A percentile compares a stretch with the other conserved stretches of the same genome.
Evolutionary conservation across 345 rosid genomes (phyloP).

Genomic region (Acer campestre): DNA sequence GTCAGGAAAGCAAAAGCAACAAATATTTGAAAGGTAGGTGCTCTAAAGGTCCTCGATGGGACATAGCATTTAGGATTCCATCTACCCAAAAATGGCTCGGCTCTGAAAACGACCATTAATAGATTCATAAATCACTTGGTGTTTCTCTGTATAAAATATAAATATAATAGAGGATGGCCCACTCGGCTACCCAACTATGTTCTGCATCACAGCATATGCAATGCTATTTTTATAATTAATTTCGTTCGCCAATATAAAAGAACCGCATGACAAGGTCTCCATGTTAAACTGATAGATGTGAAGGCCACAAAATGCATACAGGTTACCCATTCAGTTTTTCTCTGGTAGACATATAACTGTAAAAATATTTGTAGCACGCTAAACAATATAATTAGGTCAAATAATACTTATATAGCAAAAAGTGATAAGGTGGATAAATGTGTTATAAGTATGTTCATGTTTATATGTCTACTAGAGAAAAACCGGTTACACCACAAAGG

Average conservation of each 20-base stretch:
- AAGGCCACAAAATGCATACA: not conserved
- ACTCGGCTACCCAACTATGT: not conserved
- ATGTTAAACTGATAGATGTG: not conserved
- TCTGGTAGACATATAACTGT: not conserved
- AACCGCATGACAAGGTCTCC: not conserved
- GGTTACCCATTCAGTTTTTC: no score
- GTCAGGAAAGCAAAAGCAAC: no score
- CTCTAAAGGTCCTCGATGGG: conserved; percentile 1
- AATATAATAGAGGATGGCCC: not conserved
- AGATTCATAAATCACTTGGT: not conserved
- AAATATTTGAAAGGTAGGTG: not conserved
- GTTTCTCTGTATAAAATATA: not conserved
- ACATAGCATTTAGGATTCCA: not conserved
- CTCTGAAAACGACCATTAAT: not conserved
- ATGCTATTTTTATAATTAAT: no score
- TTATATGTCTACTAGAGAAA: no score
- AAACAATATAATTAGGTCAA: no score
- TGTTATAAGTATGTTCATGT: no score
- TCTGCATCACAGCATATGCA: not conserved
- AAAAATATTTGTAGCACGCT: no score
- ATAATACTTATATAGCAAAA: no score
- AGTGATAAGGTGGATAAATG: no score
- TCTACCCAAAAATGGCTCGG: not conserved
- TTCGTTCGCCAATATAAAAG: no score
- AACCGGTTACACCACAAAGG: no score